Evolutionary conservation across 345 rosid species (phyloP).

Genomic region (Lumnitzera littorea): DNA sequence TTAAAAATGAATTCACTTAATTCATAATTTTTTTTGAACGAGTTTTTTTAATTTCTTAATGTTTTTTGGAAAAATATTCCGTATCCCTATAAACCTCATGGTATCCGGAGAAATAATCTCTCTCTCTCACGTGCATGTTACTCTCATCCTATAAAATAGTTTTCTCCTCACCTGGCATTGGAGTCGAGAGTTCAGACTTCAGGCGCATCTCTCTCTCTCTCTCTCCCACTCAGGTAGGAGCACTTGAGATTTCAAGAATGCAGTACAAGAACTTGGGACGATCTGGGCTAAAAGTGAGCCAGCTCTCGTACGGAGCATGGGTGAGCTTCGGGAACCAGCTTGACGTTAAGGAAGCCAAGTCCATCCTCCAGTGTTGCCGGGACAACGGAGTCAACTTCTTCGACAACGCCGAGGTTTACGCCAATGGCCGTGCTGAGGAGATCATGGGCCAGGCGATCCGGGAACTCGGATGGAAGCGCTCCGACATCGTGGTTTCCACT

Average conservation of each 20-base stretch:
- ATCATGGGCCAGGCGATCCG: conserved; percentile 98
- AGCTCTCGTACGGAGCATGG: conserved; percentile 90
- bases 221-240: too few species aligned
- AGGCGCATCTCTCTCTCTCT: too few species aligned
- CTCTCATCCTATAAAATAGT: too few species aligned
- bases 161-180: too few species aligned
- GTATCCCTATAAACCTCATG: too few species aligned
- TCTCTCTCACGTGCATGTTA: too few species aligned
- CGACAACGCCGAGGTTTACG: conserved; percentile 98
- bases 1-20: too few species aligned
- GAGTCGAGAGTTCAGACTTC: too few species aligned
- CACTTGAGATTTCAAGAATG: conserved; percentile 22
- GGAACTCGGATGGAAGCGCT: conserved; percentile 94
- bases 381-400: conserved; percentile 95
- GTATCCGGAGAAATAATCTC: too few species aligned
- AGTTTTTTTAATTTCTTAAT: too few species aligned
- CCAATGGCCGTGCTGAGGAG: conserved; percentile 96
- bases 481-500: conserved; percentile 84
- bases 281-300: conserved; percentile 89
- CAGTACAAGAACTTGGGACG: conserved; percentile 86
- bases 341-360: conserved; percentile 93
- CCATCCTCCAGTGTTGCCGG: conserved; percentile 84
- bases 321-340: conserved; percentile 96
- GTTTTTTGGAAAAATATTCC: too few species aligned
- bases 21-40: too few species aligned